These are phyloP conservation scores for Sporothrix sp. DNA, from an alignment of 2,329 filamentous ascomycete species.

Conservation along the genomic window DNA sequence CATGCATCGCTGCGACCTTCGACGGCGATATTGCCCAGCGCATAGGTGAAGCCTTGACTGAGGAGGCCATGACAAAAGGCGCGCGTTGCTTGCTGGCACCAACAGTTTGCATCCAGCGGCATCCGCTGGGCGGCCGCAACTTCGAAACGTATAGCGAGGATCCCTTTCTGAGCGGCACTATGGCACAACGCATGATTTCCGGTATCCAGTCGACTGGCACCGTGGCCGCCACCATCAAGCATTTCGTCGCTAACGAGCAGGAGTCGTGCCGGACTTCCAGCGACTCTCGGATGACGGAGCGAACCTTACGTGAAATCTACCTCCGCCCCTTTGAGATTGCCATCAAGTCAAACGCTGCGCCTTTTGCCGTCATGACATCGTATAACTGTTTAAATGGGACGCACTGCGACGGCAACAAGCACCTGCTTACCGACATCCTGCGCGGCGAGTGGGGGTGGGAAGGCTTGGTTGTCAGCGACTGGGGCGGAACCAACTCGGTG, in stretches of 20 bases:
- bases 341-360: slow-evolving; percentile 51
- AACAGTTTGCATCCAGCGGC: slow-evolving; percentile 73
- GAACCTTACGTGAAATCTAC: slow-evolving; percentile 59
- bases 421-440: slow-evolving; percentile 45
- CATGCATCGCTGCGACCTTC: slow-evolving; percentile 71
- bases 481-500: slow-evolving; percentile 48
- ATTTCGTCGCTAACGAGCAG: slow-evolving; percentile 64
- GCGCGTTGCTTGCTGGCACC: slow-evolving; percentile 66
- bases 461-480: slow-evolving; percentile 48
- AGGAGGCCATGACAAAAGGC: slow-evolving; percentile 52
- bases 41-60: slow-evolving; percentile 60
- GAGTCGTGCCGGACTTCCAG: slow-evolving; percentile 58
- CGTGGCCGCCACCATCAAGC: slow-evolving; percentile 71
- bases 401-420: slow-evolving; percentile 47
- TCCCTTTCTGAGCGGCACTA: slow-evolving; percentile 62
- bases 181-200: slow-evolving; percentile 61
- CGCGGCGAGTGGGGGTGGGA: slow-evolving; percentile 54
- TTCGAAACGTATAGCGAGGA: slow-evolving; percentile 85
- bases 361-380: slow-evolving; percentile 59
- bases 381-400: slow-evolving; percentile 58
- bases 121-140: slow-evolving; percentile 70
- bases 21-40: slow-evolving; percentile 59
- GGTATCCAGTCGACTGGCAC: slow-evolving; percentile 59
- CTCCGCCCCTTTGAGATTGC: slow-evolving; percentile 68
- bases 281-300: slow-evolving; percentile 53